Conservation (phyloP, 768 basidiomycete genomes). For the Leucogyrophana mollusca region DNA sequence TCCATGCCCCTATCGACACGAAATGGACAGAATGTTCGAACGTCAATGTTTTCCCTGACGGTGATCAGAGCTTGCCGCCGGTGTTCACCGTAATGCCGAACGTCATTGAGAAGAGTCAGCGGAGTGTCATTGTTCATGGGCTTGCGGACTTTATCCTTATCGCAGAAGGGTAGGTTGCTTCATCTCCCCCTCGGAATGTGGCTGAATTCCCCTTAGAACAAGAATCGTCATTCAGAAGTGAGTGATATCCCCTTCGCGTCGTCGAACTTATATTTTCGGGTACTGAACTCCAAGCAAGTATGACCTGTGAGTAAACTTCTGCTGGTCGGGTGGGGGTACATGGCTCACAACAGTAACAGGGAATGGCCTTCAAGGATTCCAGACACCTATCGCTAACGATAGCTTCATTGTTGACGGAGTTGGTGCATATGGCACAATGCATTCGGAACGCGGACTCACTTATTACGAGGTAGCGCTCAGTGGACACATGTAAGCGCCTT, state of each 20-base stretch:
- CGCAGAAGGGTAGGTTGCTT: slow-evolving; percentile 59
- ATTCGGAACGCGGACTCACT: slow-evolving; percentile 66
- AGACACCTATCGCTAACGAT: slow-evolving; percentile 60
- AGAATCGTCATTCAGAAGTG: slow-evolving; percentile 68
- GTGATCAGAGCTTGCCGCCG: slow-evolving; percentile 61
- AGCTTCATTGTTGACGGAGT: slow-evolving; percentile 71
- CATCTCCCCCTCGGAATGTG: not conserved
- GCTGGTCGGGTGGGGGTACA: not conserved
- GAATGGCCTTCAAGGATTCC: slow-evolving; percentile 72
- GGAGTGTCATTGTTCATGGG: slow-evolving; percentile 70
- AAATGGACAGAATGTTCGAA: slow-evolving; percentile 65
- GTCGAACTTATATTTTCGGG: not conserved
- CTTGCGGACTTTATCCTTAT: slow-evolving; percentile 73
- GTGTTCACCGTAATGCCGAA: slow-evolving; percentile 65
- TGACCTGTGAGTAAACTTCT: slow-evolving; percentile 36
- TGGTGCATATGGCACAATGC: slow-evolving; percentile 63
- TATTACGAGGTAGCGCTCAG: slow-evolving; percentile 66
- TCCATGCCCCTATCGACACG: slow-evolving; percentile 65
- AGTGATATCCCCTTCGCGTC: slow-evolving; percentile 13
- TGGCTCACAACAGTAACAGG: slow-evolving; percentile 36
- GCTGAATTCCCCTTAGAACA: slow-evolving; percentile 38
- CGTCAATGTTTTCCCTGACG: slow-evolving; percentile 56
- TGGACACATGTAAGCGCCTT: slow-evolving; percentile 64
- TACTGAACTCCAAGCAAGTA: slow-evolving; percentile 34
- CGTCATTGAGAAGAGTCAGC: slow-evolving; percentile 72